Evolutionary conservation across 371 early-diverging fungal species (phyloP).

Genomic region (Chytridium lagenaria): DNA sequence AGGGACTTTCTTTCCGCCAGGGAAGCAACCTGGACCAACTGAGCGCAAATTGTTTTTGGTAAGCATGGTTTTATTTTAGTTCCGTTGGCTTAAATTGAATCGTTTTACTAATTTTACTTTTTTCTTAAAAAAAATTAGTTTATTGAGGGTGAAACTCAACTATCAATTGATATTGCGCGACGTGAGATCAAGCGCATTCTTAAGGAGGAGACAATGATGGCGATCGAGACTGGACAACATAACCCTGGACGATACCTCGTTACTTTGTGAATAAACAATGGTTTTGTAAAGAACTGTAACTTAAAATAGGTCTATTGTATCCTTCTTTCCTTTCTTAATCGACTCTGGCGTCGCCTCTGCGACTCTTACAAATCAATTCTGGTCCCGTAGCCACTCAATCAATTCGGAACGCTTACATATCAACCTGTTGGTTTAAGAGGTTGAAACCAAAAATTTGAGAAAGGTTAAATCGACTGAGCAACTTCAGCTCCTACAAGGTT

Average conservation of each 20-base stretch:
- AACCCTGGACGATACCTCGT: constrained; percentile 39
- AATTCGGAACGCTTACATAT: too few relatives aligned
- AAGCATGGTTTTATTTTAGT: constrained; percentile 22
- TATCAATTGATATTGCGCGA: constrained; percentile 90
- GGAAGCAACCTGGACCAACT: constrained; percentile 71
- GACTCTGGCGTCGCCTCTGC: too few relatives aligned
- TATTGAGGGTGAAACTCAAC: constrained; percentile 92
- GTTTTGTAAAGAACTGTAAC: too few relatives aligned
- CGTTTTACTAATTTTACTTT: neutral
- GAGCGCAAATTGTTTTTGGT: constrained; percentile 91
- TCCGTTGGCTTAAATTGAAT: neutral
- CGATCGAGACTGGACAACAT: constrained; percentile 51
- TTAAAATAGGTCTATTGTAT: too few relatives aligned
- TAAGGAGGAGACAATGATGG: constrained; percentile 71
- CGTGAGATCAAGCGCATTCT: constrained; percentile 90
- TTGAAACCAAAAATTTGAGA: too few relatives aligned
- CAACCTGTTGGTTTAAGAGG: too few relatives aligned
- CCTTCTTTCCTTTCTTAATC: too few relatives aligned
- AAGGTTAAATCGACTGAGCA: too few relatives aligned
- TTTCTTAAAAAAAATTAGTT: constrained; percentile 49
- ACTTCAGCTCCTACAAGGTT: too few relatives aligned
- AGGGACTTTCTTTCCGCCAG: constrained; percentile 86
- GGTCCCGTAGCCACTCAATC: too few relatives aligned
- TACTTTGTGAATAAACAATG: constrained; percentile 15
- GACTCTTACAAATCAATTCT: too few relatives aligned